Evolutionary conservation across 1,139 yeast species (phyloP).

Genomic region (Debaryomyces fabryi): DNA sequence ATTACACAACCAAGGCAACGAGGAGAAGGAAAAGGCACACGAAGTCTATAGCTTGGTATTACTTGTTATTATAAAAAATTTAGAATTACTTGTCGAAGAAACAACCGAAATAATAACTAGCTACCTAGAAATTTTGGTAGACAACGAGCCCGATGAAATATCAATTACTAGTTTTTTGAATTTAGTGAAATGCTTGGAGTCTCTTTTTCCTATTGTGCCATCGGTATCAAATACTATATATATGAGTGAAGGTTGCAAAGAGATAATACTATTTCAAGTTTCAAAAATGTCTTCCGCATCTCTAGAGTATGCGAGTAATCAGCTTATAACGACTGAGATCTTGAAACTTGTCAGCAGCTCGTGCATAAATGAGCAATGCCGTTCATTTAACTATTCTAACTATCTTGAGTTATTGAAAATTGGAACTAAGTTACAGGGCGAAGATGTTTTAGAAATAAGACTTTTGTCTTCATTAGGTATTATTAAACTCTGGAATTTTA

Average conservation of each 20-base stretch:
- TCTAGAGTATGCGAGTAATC: conserved; percentile 15
- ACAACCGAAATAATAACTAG: conserved; percentile 24
- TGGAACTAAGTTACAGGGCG: conserved; percentile 18
- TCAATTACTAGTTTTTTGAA: conserved; percentile 22
- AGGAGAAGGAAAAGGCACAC: conserved; percentile 14
- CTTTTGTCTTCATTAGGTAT: conserved; percentile 37
- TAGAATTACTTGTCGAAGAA: conserved; percentile 20
- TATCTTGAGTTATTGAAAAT: conserved; percentile 32
- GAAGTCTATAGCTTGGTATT: conserved; percentile 23
- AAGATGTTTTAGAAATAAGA: conserved; percentile 22
- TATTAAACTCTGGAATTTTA: conserved; percentile 48
- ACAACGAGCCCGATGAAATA: conserved; percentile 20
- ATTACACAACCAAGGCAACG: conserved; percentile 12
- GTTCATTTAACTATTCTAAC: conserved; percentile 33
- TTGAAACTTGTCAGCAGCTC: conserved; percentile 36
- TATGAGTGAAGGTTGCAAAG: conserved; percentile 21
- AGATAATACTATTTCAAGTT: conserved; percentile 20
- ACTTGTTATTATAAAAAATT: conserved; percentile 27
- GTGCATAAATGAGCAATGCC: conserved; percentile 40
- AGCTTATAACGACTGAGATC: conserved; percentile 18
- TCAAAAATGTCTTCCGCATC: conserved; percentile 8
- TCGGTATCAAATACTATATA: conserved; percentile 25
- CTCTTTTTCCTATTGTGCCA: conserved; percentile 32
- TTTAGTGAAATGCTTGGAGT: conserved; percentile 23
- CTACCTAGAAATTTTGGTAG: conserved; percentile 28